Evolutionary conservation across 2,329 filamentous ascomycete genomes (phyloP).

Genomic region (Sclerotinia nivalis): DNA sequence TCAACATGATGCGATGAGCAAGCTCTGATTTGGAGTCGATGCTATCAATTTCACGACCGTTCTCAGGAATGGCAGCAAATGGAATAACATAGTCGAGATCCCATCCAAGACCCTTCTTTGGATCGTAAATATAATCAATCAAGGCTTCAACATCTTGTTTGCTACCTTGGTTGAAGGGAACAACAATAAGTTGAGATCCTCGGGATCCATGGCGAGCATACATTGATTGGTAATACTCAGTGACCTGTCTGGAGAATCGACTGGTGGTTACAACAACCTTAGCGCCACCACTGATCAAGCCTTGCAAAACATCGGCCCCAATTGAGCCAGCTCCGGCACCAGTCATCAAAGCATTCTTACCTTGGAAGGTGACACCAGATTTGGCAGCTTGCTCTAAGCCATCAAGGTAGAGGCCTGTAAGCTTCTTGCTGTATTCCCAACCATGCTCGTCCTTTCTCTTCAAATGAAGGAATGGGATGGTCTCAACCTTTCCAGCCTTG

Average conservation of each 20-base stretch:
- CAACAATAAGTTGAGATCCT: constrained; percentile 94
- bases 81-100: constrained; percentile 95
- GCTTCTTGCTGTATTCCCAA: constrained; percentile 99
- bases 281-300: constrained; percentile 92
- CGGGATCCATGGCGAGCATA: constrained; percentile 92
- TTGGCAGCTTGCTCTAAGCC: constrained; percentile 87
- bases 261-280: constrained; percentile 97
- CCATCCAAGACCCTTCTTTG: constrained; percentile 96
- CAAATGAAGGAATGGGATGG: constrained; percentile 94
- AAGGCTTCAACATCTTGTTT: constrained; percentile 96
- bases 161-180: constrained; percentile 98
- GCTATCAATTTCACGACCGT: constrained; percentile 93
- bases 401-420: constrained; percentile 90
- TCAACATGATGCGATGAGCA: constrained; percentile 98
- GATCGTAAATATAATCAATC: constrained; percentile 93
- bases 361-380: constrained; percentile 84
- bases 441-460: constrained; percentile 92
- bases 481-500: constrained; percentile 89
- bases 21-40: constrained; percentile 98
- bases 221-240: constrained; percentile 99
- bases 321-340: constrained; percentile 97
- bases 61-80: constrained; percentile 96
- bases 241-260: constrained; percentile 94
- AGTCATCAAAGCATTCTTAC: constrained; percentile 97
- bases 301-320: constrained; percentile 93